Evolutionary conservation across 805 yeast species (phyloP), one percentile per base, ranked within the genome.

Genomic region (Metschnikowia similis): DNA sequence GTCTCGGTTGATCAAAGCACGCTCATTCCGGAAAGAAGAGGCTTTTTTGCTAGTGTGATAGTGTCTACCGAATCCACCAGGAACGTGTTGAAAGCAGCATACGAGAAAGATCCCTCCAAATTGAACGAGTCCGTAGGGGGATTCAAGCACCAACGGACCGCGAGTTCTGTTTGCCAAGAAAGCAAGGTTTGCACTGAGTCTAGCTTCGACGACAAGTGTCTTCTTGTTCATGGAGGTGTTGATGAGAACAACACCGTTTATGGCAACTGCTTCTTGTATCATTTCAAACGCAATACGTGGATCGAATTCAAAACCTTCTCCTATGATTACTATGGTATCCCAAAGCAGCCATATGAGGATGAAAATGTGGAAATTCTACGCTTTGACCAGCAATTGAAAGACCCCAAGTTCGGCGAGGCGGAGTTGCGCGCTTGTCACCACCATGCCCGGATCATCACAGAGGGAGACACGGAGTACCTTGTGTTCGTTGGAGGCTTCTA

Each of bases 361-460:
- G 74, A 69, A 34, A 61, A 61, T 41, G 47, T 56, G n/a, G 54
- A 57, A 0, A 34, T 45, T 8, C 54, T 63, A 8, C 46, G 58
- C 8, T 54, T 59, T 36, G 68, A 68, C 6, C 57, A 58, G 3
- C 67, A 63, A 41, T 58, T 65, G 11, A 57, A 55, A 5, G 47
- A 60, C 9, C 68, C 76, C 1, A 48, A 58, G 26, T 55, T 69
- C 8, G 56, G 64, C 13, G 74, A 69, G 40, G 77, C 77, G 8
- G 78, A 73, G 53, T 56, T 73, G 16, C 53, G 76, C n/a, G 60
- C 71, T 6, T 69, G 76, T 55, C 76, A 72, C 50, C 77, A 73
- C 51, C 63, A 66, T 11, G 70, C 73, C 6, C 56, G 68, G 35
- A 64, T 65, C 40, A 67, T 65, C 45, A 58, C 58, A 40, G 66